Evolutionary conservation across 1,139 yeast species (phyloP).

Genomic region (Taphrina confusa): DNA sequence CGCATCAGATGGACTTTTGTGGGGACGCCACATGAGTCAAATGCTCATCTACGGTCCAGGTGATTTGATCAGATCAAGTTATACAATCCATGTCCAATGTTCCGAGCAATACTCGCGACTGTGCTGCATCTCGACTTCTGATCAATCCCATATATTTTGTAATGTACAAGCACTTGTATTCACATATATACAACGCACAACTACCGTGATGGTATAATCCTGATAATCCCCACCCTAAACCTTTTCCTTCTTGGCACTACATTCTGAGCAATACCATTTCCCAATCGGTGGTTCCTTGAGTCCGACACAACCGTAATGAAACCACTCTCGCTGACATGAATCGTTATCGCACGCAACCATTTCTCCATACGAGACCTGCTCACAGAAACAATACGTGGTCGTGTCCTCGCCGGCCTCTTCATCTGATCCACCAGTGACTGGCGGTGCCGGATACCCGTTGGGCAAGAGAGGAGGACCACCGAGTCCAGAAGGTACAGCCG

Average conservation of each 20-base stretch:
- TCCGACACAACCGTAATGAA: slow-evolving; percentile 78
- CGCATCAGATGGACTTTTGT: too few relatives aligned
- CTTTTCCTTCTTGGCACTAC: slow-evolving; percentile 21
- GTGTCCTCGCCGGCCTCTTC: slow-evolving; percentile 47
- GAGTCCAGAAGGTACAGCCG: slow-evolving; percentile 23
- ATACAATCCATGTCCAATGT: too few relatives aligned
- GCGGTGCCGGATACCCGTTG: slow-evolving; percentile 31
- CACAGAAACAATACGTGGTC: slow-evolving; percentile 72
- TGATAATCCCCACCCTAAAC: too few relatives aligned
- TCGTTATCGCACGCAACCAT: slow-evolving; percentile 91
- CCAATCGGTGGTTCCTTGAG: slow-evolving; percentile 53
- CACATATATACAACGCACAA: too few relatives aligned
- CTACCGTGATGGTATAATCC: too few relatives aligned
- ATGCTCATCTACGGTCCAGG: too few relatives aligned
- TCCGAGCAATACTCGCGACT: too few relatives aligned
- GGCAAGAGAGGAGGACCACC: slow-evolving; percentile 31
- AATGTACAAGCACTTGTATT: too few relatives aligned
- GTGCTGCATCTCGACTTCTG: too few relatives aligned
- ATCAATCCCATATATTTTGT: too few relatives aligned
- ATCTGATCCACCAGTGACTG: slow-evolving; percentile 51
- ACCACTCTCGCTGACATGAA: slow-evolving; percentile 83
- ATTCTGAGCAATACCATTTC: slow-evolving; percentile 49
- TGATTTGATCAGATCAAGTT: too few relatives aligned
- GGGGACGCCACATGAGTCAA: too few relatives aligned
- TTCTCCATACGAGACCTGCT: slow-evolving; percentile 81